Evolutionary conservation across 768 basidiomycete species (phyloP).

Genomic region (Terana coerulea): DNA sequence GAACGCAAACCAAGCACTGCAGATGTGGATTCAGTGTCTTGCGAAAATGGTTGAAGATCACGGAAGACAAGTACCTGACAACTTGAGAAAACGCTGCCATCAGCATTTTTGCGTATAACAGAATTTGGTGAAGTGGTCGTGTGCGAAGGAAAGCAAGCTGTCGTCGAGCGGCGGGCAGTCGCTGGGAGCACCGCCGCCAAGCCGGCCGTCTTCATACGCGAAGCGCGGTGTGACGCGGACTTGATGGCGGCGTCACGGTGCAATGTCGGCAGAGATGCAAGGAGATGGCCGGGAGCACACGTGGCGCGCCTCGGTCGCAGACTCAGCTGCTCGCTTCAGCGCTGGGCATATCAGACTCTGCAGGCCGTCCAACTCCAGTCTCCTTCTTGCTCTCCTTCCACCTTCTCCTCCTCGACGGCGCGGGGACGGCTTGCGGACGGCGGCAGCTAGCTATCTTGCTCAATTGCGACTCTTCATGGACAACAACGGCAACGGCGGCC

Average conservation of each 20-base stretch:
- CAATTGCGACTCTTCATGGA: slow-evolving; percentile 18
- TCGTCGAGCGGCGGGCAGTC: neutral
- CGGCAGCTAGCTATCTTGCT: neutral
- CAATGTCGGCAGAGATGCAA: slow-evolving; percentile 2
- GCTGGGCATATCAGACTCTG: slow-evolving; percentile 5
- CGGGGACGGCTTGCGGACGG: neutral
- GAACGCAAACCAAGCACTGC: slow-evolving; percentile 71
- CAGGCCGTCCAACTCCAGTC: neutral
- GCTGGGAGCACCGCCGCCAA: slow-evolving; percentile 3
- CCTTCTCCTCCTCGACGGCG: slow-evolving; percentile 2
- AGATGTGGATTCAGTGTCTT: slow-evolving; percentile 4
- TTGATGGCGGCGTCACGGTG: neutral
- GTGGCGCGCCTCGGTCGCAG: slow-evolving; percentile 3
- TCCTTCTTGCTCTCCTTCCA: slow-evolving; percentile 6
- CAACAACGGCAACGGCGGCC: slow-evolving; percentile 16
- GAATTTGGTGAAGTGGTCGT: slow-evolving; percentile 5
- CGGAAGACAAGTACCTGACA: slow-evolving; percentile 35
- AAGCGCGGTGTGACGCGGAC: slow-evolving; percentile 4
- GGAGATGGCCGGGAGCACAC: slow-evolving; percentile 7
- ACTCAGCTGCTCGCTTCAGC: slow-evolving; percentile 4
- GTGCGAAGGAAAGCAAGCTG: neutral
- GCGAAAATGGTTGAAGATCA: neutral
- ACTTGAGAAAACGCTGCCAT: slow-evolving; percentile 46
- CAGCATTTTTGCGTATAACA: slow-evolving; percentile 37
- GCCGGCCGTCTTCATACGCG: slow-evolving; percentile 4